phyloP scores from a whole-genome alignment of 2,329 filamentous ascomycete species.

The Alternaria metachromatica region DNA sequence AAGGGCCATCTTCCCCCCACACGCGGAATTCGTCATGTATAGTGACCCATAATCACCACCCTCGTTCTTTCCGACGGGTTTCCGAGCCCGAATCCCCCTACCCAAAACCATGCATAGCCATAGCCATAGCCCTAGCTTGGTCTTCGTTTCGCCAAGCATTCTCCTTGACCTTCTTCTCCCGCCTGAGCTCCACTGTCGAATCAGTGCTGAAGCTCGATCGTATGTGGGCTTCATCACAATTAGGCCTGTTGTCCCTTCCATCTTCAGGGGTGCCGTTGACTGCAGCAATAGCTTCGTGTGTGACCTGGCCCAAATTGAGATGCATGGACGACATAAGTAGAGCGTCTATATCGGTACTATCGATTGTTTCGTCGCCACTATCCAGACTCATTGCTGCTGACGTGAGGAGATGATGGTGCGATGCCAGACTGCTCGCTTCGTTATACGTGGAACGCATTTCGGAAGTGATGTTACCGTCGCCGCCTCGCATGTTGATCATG shows the following conservation, averaged over 20 bases:
- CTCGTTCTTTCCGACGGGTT: background rate
- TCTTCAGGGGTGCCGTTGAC: background rate
- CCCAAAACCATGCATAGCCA: background rate
- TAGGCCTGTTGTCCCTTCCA: background rate
- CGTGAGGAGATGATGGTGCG: background rate
- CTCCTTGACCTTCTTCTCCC: background rate
- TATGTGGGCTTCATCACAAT: background rate
- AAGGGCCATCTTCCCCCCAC: background rate
- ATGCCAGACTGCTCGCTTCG: background rate
- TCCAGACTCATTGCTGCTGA: background rate
- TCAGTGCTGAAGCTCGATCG: constrained; percentile 3
- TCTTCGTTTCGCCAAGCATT: constrained; percentile 1
- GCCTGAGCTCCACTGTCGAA: background rate
- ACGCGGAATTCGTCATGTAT: background rate
- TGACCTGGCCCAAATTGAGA: background rate
- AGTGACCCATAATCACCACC: background rate
- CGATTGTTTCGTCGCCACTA: background rate
- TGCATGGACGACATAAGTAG: background rate
- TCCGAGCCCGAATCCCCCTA: background rate
- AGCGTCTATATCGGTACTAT: background rate
- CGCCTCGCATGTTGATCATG: background rate
- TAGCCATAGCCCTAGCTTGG: background rate
- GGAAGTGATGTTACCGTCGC: background rate
- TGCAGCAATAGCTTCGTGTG: background rate
- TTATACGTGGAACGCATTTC: background rate